Evolutionary conservation across 164 flowering plant species (phyloP), one percentile per base, ranked within the genome.

Genomic region (Dillenia turbinata): DNA sequence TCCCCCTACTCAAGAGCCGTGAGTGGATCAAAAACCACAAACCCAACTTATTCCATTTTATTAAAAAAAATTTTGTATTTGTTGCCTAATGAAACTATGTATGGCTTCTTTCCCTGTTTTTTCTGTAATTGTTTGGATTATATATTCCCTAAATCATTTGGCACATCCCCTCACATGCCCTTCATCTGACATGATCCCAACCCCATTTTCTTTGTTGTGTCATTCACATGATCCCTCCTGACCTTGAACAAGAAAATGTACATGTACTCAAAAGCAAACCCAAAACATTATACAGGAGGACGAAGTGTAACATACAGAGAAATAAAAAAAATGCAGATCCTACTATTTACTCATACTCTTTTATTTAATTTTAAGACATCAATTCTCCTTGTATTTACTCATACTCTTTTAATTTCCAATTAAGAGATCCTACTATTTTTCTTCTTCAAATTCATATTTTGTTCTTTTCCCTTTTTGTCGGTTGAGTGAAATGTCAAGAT

Each of bases 201-300:
- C 52, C 12, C 59, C 47, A 58, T 57, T 17, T 12, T 5, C 14
- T 52, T 19, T 56, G 26, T 56, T 60, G 53, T 56, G 64, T 62
- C 51, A 13, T 57, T 70, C 77, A 76, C 80, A 76, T 76, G 80
- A 50, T 11, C 64, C 48, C n/a, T 54, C 46, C 68, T 70, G 61
- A 62, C 73, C 33, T 5, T 26, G 33, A 26, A 26, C 33, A 3
- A 26, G 33, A 5, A 26, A 26, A 26, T 26, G 33, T 26, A 26
- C 33, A 26, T 26, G 33, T 26, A 26, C 5, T 5, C 33, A 26
- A 26, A 26, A 26, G 1, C 5, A 26, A 26, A 26, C 5, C 33
- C 5, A 26, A 2, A 26, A 26, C 2, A 0, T 26, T 26, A 26
- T 26, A 26, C n/a, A n/a, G n/a, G n/a, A n/a, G n/a, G n/a, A n/a